Base-by-base conservation (phyloP, 768 basidiomycete species). In the Pisolithus albus region DNA sequence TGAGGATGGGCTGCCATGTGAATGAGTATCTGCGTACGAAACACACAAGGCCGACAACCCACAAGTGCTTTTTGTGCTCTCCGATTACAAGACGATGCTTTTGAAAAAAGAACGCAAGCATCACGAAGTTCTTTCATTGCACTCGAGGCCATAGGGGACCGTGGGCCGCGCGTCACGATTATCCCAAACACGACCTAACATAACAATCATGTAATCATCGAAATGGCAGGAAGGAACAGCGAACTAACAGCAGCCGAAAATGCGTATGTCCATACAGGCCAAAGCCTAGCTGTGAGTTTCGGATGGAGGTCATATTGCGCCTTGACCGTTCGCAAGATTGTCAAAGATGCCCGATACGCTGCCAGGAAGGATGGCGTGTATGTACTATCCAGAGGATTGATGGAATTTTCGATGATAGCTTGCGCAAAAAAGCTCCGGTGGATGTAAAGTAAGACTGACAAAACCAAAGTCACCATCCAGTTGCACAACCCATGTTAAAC, bases 111-210 rank as follows among this genome's bases (percentile, higher is more conserved):
- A 15, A 78, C 62, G 52, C 76, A 82, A 0, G 84, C 85, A 40
- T 79, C 76, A 28, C 88, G 84, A 7, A 91, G 72, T 57, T 90
- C 84, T 18, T 72, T 65, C 67, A 89, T 81, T 4, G 88, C 88
- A 1, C 77, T 73, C 10, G 74, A 65, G 0, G 88, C 88, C 10
- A 90, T 63, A 0, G 83, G 79, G 1, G 83, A 86, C 6, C 77
- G 70, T 7, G 88, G 88, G 3, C 84, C 81, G 24, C 84, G 78
- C 2, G 84, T 86, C 3, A 86, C 88, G 19, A 91, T 83, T 4
- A 85, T 83, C 3, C 86, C 89, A 59, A 90, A 85, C 15, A 90
- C 83, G 10, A 88, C 76, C 86, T 88, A 52, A 28, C 19, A 30
- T 8, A 32, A 43, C 26, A 24, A 38, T 28, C 62, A 40, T 62